phyloP scores from a whole-genome alignment of 257 asterid genomes.

The Przewalskia tangutica region DNA sequence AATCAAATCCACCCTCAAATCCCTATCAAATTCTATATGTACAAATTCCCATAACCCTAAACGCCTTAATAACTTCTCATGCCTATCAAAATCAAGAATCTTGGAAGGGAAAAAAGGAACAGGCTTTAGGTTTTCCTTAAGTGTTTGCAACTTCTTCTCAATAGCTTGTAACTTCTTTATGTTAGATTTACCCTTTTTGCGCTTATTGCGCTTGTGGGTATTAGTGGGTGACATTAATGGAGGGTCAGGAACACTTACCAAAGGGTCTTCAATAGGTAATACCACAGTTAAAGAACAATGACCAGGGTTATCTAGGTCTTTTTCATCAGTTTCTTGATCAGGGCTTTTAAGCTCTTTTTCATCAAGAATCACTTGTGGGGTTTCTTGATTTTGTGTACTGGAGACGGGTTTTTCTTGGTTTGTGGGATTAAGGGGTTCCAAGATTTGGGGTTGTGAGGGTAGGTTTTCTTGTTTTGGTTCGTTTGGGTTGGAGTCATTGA shows the following conservation, averaged over 20 bases:
- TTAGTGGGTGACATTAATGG: constrained; percentile 20
- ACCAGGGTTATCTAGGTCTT: constrained; percentile 17
- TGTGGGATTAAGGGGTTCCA: constrained; percentile 4
- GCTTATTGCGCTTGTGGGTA: constrained; percentile 21
- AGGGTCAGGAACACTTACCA: constrained; percentile 8
- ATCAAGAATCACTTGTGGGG: constrained; percentile 1
- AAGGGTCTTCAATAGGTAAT: constrained; percentile 13
- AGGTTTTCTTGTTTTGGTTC: not conserved
- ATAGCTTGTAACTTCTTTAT: constrained; percentile 43
- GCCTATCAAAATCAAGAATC: constrained; percentile 34
- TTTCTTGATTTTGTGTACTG: not conserved
- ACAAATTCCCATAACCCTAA: constrained; percentile 81
- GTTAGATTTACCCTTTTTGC: constrained; percentile 42
- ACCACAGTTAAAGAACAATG: not conserved
- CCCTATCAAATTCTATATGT: constrained; percentile 50
- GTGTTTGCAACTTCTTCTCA: constrained; percentile 36
- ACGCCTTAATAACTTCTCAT: constrained; percentile 50
- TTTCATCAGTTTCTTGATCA: not conserved
- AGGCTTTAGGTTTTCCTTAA: constrained; percentile 43
- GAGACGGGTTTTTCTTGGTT: not conserved
- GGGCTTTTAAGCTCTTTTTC: constrained; percentile 16
- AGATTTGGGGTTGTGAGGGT: constrained; percentile 11
- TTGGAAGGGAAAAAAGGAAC: constrained; percentile 51
- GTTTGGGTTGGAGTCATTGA: not conserved
- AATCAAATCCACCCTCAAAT: constrained; percentile 52